Percentiles rank a stretch among this genome's conserved stretches.
phyloP scores from a whole-genome alignment of 2,329 filamentous ascomycete species.

The Lecanosticta acicola region DNA sequence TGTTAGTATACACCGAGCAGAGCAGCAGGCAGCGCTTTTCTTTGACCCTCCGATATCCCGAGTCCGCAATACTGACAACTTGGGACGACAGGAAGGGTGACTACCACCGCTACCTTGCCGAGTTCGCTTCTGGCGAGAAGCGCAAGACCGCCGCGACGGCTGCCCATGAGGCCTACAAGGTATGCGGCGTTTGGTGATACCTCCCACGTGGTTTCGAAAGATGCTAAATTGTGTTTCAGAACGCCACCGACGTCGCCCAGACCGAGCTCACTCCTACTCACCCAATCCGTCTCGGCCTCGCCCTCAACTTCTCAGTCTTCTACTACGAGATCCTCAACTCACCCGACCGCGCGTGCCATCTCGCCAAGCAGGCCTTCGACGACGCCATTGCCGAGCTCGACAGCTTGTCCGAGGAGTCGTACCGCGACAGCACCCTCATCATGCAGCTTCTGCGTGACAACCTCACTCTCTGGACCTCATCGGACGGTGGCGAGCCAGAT shows the following conservation, averaged over 20 bases:
- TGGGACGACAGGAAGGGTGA: conserved; percentile 73
- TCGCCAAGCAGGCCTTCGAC: conserved; percentile 98
- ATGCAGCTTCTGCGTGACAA: conserved; percentile 99
- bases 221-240: conserved; percentile 48
- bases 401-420: conserved; percentile 94
- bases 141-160: conserved; percentile 81
- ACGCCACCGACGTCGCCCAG: conserved; percentile 95
- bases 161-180: conserved; percentile 96
- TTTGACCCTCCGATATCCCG: neutral
- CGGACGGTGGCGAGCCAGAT: conserved; percentile 77
- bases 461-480: conserved; percentile 95
- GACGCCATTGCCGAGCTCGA: conserved; percentile 98
- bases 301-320: conserved; percentile 98
- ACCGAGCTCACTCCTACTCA: conserved; percentile 95
- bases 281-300: conserved; percentile 94
- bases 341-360: conserved; percentile 92
- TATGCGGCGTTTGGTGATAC: conserved; percentile 41
- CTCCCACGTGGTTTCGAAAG: conserved; percentile 8
- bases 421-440: conserved; percentile 98
- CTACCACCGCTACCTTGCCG: conserved; percentile 91
- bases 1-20: conserved; percentile 55
- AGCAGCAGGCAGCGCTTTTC: neutral
- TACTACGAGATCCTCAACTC: conserved; percentile 99
- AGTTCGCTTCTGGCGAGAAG: conserved; percentile 90
- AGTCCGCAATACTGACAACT: conserved; percentile 4